phyloP scores from a whole-genome alignment of 2,329 filamentous ascomycete species.

The Mariannaea sp. region DNA sequence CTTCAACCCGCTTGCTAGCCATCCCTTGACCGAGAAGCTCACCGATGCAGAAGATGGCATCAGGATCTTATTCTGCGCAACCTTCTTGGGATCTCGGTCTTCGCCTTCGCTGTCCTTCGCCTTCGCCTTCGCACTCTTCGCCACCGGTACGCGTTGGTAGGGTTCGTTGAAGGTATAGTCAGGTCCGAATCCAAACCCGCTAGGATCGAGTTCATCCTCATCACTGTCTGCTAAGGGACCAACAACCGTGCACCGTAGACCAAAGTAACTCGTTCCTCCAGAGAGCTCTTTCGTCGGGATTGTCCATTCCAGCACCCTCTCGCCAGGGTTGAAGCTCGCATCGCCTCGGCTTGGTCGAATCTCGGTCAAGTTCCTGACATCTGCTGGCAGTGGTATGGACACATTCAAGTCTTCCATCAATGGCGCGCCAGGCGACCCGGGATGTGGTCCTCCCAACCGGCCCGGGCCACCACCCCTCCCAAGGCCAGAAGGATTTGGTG shows the following conservation, averaged over 20 bases:
- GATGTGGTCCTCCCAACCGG: slow-evolving; percentile 48
- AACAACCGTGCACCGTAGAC: slow-evolving; percentile 78
- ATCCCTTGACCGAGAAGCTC: slow-evolving; percentile 72
- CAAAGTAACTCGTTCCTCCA: slow-evolving; percentile 69
- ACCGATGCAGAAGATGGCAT: slow-evolving; percentile 81
- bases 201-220: slow-evolving; percentile 55
- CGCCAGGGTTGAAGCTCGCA: slow-evolving; percentile 77
- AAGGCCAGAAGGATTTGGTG: slow-evolving; percentile 42
- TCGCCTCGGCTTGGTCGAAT: slow-evolving; percentile 82
- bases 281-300: slow-evolving; percentile 78
- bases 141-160: slow-evolving; percentile 55
- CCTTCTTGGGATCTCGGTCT: slow-evolving; percentile 59
- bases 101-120: slow-evolving; percentile 41
- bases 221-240: slow-evolving; percentile 61
- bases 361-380: slow-evolving; percentile 82
- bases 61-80: slow-evolving; percentile 72
- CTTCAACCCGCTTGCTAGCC: slow-evolving; percentile 69
- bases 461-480: slow-evolving; percentile 51
- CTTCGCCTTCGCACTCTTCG: slow-evolving; percentile 42
- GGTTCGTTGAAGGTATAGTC: slow-evolving; percentile 61
- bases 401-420: slow-evolving; percentile 77
- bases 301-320: slow-evolving; percentile 78
- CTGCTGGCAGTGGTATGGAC: slow-evolving; percentile 75
- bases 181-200: slow-evolving; percentile 56
- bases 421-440: slow-evolving; percentile 62